Base-by-base conservation (phyloP, 2,329 filamentous ascomycete genomes). In the Bipolaris bicolor region DNA sequence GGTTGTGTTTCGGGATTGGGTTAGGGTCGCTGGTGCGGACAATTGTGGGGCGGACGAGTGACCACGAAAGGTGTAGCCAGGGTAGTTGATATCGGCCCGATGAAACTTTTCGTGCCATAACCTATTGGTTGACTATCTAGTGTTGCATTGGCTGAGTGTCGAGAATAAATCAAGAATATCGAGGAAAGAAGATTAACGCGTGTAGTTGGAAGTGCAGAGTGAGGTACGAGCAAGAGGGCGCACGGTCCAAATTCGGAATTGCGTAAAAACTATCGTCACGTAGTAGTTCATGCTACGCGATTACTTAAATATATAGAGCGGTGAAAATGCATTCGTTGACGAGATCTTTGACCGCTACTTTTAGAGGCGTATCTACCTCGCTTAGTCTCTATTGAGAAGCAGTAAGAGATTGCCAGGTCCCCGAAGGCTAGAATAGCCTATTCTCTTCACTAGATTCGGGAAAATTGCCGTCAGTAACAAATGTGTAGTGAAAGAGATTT, bases 1-100 rank as follows among this genome's bases (percentile, higher is more conserved):
- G 39, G 26, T 16, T 7, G 15, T 13, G 29, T 16, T 16, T 18
- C 37, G 34, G 29, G 40, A 58, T 49, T 26, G 26, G 37, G 39
- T 50, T 47, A 55, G 52, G 22, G 41, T 43, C 5, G 24, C 39
- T 29, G 26, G 31, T 48, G 29, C 18, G 39, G 24, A 33, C 13
- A 39, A 16, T 49, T 44, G 46, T 52, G 51, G 50, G 34, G 40
- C 44, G 44, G 47, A 29, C 29, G 22, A 37, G 33, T 37, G 48
- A 10, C 49, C 46, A 7, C 22, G 49, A 49, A 31, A 15, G 9
- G 16, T 22, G 36, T 46, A 46, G 44, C 29, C 11, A 3, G 15
- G n/a, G 13, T 26, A 31, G 7, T 15, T 26, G 6, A 26, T 9
- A 18, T 36, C 34, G 34, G 34, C n/a, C 34, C n/a, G 34, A 16